Base-by-base conservation (phyloP, 1,284 basidiomycete species). In the Melampsora larici-populina region DNA sequence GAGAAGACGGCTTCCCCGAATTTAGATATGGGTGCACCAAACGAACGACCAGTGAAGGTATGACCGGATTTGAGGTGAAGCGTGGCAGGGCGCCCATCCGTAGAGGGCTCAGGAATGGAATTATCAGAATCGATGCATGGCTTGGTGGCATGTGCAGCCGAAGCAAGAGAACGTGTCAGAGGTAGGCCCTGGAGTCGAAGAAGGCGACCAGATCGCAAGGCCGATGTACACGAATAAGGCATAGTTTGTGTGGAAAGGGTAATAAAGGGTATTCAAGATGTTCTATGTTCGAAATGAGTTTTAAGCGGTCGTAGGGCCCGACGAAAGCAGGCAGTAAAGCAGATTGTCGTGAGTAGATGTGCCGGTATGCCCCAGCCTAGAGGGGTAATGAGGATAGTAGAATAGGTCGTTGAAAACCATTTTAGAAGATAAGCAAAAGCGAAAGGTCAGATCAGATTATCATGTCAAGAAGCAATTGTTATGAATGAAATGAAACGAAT, bases 1-100 rank as follows among this genome's bases (percentile, higher is more conserved):
- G 94, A 96, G 86, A 99, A 99, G 40, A 99, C 96, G 2, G 96
- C 97, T 87, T 99, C 96, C 79, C 97, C 97, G 85, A 89, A 99
- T 78, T 90, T 89, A 82, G 92, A 94, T 82, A 88, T 90, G 64
- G 90, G 90, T 29, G 93, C 90, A 80, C 96, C 96, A 84, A 99
- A 99, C 17, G 91, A 92, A 70, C 89, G 88, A 55, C 97, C 96
- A 76, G 87, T 83, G 88, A 97, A 99, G 17, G 90, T 91, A 85
- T 99, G 90, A 58, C 96, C 96, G 8, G 93, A 90, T 86, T 97
- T 96, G 79, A 99, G 88, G 85, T 97, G 94, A 26, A 99, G 87
- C 1, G 90, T 88, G 7, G 96, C 97, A 26, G 94, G 94, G n/a
- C 69, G 70, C 18, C 79, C 79, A 51, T 79, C 79, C 2, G 77